phyloP scores from a whole-genome alignment of 495 filamentous ascomycete species.

The Aspergillus conjunctus region DNA sequence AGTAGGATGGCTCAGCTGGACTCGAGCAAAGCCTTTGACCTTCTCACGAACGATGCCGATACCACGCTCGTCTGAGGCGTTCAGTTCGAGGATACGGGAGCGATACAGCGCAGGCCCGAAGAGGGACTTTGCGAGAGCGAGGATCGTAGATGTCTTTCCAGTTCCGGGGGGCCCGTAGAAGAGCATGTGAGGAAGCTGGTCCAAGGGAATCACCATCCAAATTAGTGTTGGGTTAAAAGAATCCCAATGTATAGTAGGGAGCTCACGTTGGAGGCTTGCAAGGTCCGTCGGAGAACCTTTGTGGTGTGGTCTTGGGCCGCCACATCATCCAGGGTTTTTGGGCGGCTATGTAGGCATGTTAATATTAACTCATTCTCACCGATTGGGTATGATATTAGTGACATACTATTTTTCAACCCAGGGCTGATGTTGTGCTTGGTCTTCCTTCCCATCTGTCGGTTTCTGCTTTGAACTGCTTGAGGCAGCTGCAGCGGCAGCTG shows the following conservation, averaged over 20 bases:
- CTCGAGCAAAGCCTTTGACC: constrained; percentile 95
- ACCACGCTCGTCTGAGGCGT: constrained; percentile 97
- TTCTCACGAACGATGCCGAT: constrained; percentile 98
- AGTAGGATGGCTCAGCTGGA: constrained; percentile 84
- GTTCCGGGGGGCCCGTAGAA: constrained; percentile 98
- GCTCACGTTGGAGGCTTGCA: constrained; percentile 86
- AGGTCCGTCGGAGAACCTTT: constrained; percentile 83
- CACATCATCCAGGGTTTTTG: constrained; percentile 90
- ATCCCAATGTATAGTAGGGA: constrained; percentile 22
- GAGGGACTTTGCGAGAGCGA: constrained; percentile 93
- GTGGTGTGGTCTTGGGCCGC: constrained; percentile 98
- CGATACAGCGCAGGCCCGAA: constrained; percentile 95
- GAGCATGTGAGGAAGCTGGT: constrained; percentile 94
- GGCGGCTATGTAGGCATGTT: constrained; percentile 63
- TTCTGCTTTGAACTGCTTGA: constrained; percentile 50
- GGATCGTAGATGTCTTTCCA: constrained; percentile 98
- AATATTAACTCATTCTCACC: not conserved
- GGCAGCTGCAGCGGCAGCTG: constrained; percentile 65
- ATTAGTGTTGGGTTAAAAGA: not conserved
- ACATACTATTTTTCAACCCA: constrained; percentile 99
- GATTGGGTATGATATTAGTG: not conserved
- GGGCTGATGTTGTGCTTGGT: constrained; percentile 71
- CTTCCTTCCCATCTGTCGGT: constrained; percentile 62
- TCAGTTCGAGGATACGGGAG: constrained; percentile 93
- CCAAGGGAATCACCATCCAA: not conserved